Evolutionary conservation across 495 filamentous ascomycete species (phyloP), one percentile per base, ranked within the genome.

Genomic region (Annulohypoxylon moriforme): DNA sequence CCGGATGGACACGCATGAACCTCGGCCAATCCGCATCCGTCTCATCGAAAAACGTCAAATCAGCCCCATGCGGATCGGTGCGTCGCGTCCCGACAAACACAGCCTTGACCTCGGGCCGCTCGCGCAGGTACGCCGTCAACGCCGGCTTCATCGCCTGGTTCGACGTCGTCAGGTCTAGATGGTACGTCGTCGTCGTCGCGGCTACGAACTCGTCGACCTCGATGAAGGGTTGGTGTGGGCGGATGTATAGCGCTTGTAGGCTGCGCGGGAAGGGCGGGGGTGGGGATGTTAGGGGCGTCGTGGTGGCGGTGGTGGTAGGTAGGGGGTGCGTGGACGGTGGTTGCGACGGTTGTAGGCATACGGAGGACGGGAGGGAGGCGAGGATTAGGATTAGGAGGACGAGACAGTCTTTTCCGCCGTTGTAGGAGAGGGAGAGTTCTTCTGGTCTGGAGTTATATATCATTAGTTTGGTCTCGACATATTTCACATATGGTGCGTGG

Each of bases 321-420:
- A 60, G 61, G 18, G 55, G 59, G 3, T 33, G 31, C 8, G 33
- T 36, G 9, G 33, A 1, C 9, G 33, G 13, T 50, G 31, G 67
- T 24, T 70, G 67, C 14, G 75, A 74, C 38, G 59, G 64, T 63
- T 68, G 65, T 0, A 73, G 55, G 1, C 76, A 49, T 59, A 72
- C 69, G 80, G 83, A 68, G 11, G 65, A 75, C 8, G 82, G 79
- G 25, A 97, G 85, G 63, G 88, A 87, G 68, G 90, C 88, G 72
- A 98, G 89, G 80, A 95, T 93, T 64, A 98, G 85, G 72, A 98
- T 83, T n/a, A 98, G 85, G 9, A 98, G 89, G 62, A 97, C 93
- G 24, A 98, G 89, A 75, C 96, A 99, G 87, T 99, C 96, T 79
- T 99, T 99, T 47, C 96, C 96, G 81, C 96, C 96, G 72, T 99